A percentile compares a stretch with the other conserved stretches of the same genome.
These are phyloP conservation scores for Blattamonas nauphoetae DNA, from an alignment of 78 protist genomes.

Conservation along the genomic window DNA sequence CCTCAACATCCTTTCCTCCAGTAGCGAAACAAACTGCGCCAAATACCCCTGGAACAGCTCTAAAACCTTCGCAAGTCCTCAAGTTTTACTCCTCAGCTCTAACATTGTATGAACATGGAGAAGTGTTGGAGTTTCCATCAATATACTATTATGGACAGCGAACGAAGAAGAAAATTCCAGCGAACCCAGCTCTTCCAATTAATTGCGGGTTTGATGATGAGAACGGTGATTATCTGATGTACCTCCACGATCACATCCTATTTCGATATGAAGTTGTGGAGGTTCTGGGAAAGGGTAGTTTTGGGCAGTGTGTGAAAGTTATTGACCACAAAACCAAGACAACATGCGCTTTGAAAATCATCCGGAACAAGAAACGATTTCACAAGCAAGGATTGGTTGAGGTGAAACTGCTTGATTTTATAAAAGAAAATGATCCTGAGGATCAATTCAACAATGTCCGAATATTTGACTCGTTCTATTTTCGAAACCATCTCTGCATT, in stretches of 20 bases:
- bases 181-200: neutral
- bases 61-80: neutral
- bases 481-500: conserved; percentile 75
- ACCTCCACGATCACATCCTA: conserved; percentile 67
- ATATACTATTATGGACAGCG: conserved; percentile 42
- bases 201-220: conserved; percentile 59
- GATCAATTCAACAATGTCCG: conserved; percentile 26
- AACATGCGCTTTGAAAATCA: conserved; percentile 72
- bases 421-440: conserved; percentile 20
- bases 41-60: too few relatives aligned
- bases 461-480: conserved; percentile 44
- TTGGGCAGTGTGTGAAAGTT: conserved; percentile 51
- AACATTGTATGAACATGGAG: conserved; percentile 45
- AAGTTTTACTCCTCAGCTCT: neutral
- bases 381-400: conserved; percentile 86
- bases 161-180: neutral
- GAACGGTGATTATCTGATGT: conserved; percentile 64
- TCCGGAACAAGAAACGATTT: conserved; percentile 78
- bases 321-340: conserved; percentile 51
- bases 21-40: too few relatives aligned
- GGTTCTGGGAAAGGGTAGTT: conserved; percentile 69
- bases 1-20: too few relatives aligned
- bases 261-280: conserved; percentile 69
- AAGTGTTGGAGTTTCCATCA: conserved; percentile 55
- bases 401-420: conserved; percentile 64